Evolutionary conservation across 176 grass and related monocot species (phyloP).

Genomic region (Aegilops umbellulata): DNA sequence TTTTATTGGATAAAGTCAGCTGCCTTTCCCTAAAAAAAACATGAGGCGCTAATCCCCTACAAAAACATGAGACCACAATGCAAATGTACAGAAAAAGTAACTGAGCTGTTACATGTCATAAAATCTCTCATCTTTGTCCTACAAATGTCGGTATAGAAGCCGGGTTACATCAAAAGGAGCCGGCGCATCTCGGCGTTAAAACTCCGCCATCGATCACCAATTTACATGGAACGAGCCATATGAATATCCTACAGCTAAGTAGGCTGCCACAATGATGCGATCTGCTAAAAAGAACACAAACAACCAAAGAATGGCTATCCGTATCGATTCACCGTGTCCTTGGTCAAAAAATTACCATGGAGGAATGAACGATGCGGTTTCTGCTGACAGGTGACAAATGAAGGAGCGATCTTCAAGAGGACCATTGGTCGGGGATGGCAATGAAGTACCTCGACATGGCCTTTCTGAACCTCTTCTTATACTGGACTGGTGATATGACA

Average conservation of each 20-base stretch:
- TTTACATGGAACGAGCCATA: conserved; percentile 31
- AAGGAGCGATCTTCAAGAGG: conserved; percentile 13
- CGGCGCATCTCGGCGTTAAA: conserved; percentile 30
- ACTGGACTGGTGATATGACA: conserved; percentile 73
- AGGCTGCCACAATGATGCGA: conserved; percentile 27
- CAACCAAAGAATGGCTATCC: conserved; percentile 41
- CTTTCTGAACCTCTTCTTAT: conserved; percentile 94
- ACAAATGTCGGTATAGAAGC: conserved; percentile 2
- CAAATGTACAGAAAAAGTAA: background rate
- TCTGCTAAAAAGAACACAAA: conserved; percentile 5
- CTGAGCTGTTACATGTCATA: conserved; percentile 16
- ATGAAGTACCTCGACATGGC: conserved; percentile 94
- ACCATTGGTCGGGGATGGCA: conserved; percentile 57
- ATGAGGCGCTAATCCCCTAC: no score
- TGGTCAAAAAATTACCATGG: conserved; percentile 20
- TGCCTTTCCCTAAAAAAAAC: background rate
- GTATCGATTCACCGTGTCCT: background rate
- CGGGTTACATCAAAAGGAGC: conserved; percentile 9
- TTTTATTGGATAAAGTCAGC: background rate
- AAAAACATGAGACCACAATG: background rate
- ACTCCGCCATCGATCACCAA: conserved; percentile 22
- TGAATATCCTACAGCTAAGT: conserved; percentile 28
- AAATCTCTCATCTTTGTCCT: background rate
- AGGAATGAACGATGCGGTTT: conserved; percentile 5
- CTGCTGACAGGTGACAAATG: background rate